Evolutionary conservation across 2,329 filamentous ascomycete species (phyloP).

Genomic region (Fusarium aywerte): DNA sequence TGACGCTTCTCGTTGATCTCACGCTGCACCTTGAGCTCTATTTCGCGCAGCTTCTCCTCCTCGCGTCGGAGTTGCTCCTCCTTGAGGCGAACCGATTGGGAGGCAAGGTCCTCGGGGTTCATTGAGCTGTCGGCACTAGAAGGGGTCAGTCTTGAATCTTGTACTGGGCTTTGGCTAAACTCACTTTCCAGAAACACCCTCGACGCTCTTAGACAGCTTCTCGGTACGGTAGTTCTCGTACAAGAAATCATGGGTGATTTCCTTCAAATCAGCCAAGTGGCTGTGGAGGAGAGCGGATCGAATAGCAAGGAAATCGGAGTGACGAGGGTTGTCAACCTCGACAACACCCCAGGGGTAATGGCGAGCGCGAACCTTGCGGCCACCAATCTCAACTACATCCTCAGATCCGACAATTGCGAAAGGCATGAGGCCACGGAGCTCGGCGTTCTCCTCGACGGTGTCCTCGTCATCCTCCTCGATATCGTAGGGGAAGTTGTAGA

Average conservation of each 20-base stretch:
- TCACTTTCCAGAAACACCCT: conserved; percentile 87
- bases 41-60: conserved; percentile 99
- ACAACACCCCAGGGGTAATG: conserved; percentile 99
- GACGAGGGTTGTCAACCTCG: conserved; percentile 98
- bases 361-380: conserved; percentile 89
- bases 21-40: conserved; percentile 98
- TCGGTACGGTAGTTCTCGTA: conserved; percentile 99
- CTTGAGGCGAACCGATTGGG: conserved; percentile 98
- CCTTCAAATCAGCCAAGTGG: conserved; percentile 97
- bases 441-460: conserved; percentile 98
- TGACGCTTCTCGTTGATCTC: conserved; percentile 99
- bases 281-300: conserved; percentile 96
- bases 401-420: conserved; percentile 99
- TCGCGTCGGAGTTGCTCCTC: conserved; percentile 98
- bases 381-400: conserved; percentile 92
- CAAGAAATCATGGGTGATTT: conserved; percentile 99
- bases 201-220: conserved; percentile 99
- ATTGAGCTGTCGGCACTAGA: conserved; percentile 78
- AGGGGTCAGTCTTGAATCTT: conserved; percentile 47
- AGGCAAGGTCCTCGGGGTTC: conserved; percentile 97
- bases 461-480: conserved; percentile 99
- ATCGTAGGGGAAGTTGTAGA: conserved; percentile 99
- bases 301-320: conserved; percentile 98
- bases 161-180: conserved; percentile 55
- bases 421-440: conserved; percentile 96